Evolutionary conservation across 768 basidiomycete species (phyloP), one percentile per base, ranked within the genome.

Genomic region (Suillus plorans): DNA sequence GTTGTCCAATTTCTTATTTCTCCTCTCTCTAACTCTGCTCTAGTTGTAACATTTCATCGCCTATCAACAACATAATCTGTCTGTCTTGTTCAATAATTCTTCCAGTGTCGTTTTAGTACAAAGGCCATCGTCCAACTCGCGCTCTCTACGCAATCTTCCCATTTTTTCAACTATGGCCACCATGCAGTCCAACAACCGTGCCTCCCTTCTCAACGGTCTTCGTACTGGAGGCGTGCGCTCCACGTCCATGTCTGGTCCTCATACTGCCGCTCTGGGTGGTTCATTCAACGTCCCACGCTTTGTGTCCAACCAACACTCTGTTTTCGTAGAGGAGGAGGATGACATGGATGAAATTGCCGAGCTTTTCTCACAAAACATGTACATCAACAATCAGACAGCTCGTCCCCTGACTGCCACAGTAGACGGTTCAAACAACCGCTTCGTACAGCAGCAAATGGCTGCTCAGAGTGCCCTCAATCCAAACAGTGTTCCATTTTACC

Each of bases 161-260:
- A 60, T 68, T 55, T 66, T 58, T 62, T 50, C 53, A 67, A 66
- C 18, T 18, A 84, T 85, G 83, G 77, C 84, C 61, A 76, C 82
- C 57, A 69, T 80, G 64, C 75, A 71, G 60, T 73, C 83, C 70
- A 88, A 82, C 76, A 79, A 81, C 67, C 91, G 93, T 71, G 92
- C 94, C 60, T 91, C 91, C 67, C 92, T 95, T 73, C 91, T 95
- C 77, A 83, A 89, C 66, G 92, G 91, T 70, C 91, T 95, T 73
- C 90, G 93, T 75, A 95, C 93, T 62, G 94, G 93, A 74, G 93
- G 93, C 58, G 94, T 95, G 66, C 90, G 93, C 70, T 88, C 92
- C n/a, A 72, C 83, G 53, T 90, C 91, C 63, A 74, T 74, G 67
- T 58, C 63, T 68, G 76, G 85, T 22, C 90, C 91, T 49, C 88